These are phyloP conservation scores for Ascosphaera apis DNA, from an alignment of 2,329 filamentous ascomycete species.

Conservation along the genomic window DNA sequence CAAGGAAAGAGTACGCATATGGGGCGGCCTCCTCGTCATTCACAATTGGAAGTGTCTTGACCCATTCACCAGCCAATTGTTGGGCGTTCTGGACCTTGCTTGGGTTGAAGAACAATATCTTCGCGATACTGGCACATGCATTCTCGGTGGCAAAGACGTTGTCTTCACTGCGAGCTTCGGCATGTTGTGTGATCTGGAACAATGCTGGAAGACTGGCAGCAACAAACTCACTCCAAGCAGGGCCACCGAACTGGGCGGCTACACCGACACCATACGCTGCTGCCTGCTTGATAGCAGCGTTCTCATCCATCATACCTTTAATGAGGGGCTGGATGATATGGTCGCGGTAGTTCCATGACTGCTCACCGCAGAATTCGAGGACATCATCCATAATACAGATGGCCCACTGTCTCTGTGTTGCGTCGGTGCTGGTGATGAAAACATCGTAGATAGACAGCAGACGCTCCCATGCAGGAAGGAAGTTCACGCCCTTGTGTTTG, in stretches of 20 bases:
- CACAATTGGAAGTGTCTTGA: conserved; percentile 71
- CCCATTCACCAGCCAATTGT: conserved; percentile 60
- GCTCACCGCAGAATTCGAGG: conserved; percentile 78
- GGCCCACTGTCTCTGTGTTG: conserved; percentile 95
- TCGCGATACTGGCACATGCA: conserved; percentile 85
- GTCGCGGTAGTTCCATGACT: conserved; percentile 67
- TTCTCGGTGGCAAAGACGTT: conserved; percentile 97
- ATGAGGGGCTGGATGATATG: conserved; percentile 74
- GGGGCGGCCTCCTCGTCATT: conserved; percentile 96
- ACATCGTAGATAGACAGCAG: conserved; percentile 65
- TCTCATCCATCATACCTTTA: conserved; percentile 62
- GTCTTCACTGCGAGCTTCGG: conserved; percentile 68
- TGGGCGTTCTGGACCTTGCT: conserved; percentile 53
- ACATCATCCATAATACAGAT: conserved; percentile 98
- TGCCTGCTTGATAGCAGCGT: conserved; percentile 82
- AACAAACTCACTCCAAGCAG: conserved; percentile 69
- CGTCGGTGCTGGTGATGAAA: conserved; percentile 59
- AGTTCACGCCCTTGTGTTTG: conserved; percentile 73
- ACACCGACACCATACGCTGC: conserved; percentile 92
- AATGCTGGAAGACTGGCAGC: conserved; percentile 56
- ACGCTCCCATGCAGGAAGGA: conserved; percentile 71
- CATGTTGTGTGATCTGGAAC: conserved; percentile 62
- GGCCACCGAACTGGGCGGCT: conserved; percentile 76
- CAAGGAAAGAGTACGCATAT: conserved; percentile 81
- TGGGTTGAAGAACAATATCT: conserved; percentile 80